Evolutionary conservation across 495 filamentous ascomycete genomes (phyloP).

Genomic region (Ascodesmis nigricans): DNA sequence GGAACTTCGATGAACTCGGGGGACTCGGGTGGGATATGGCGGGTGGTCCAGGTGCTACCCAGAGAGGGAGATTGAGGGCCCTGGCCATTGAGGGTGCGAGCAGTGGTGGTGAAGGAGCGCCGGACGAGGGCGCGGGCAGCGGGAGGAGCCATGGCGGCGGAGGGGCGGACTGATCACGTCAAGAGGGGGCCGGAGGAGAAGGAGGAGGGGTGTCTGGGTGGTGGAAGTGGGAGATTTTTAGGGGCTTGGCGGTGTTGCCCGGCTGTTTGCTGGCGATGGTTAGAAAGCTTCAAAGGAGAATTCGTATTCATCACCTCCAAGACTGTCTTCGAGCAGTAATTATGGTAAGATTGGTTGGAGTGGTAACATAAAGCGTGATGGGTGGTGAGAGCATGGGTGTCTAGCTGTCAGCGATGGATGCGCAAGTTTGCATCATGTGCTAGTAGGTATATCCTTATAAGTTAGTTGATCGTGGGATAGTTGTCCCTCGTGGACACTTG

Average conservation of each 20-base stretch:
- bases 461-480: too few species aligned
- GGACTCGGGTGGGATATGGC: conserved; percentile 37
- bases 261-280: background rate
- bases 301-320: too few species aligned
- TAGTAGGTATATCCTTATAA: too few species aligned
- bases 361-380: too few species aligned
- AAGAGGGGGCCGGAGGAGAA: background rate
- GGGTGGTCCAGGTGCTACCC: too few species aligned
- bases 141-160: conserved; percentile 9
- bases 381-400: too few species aligned
- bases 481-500: conserved; percentile 63
- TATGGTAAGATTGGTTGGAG: too few species aligned
- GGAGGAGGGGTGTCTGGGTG: background rate
- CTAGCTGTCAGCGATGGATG: too few species aligned
- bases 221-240: background rate
- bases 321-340: too few species aligned
- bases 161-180: background rate
- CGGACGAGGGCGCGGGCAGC: conserved; percentile 4
- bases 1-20: conserved; percentile 56
- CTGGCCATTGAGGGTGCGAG: conserved; percentile 14
- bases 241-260: background rate
- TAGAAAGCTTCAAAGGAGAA: too few species aligned
- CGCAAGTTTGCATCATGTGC: too few species aligned
- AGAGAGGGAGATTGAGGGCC: too few species aligned
- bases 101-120: conserved; percentile 28